These are phyloP conservation scores for Colletotrichum melonis DNA, from an alignment of 2,329 filamentous ascomycete species.

Conservation along the genomic window DNA sequence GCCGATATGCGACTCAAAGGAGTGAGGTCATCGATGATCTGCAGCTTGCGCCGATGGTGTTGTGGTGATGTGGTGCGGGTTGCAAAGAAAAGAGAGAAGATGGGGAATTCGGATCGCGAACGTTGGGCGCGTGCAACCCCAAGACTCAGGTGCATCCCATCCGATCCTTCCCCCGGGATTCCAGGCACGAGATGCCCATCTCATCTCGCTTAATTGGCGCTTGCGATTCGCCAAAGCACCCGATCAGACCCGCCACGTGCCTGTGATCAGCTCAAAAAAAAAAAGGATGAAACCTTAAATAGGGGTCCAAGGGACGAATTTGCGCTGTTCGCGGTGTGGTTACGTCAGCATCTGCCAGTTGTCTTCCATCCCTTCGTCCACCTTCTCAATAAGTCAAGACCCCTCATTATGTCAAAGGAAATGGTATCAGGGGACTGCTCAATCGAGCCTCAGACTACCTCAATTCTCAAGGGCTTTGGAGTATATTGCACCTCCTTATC, in stretches of 20 bases:
- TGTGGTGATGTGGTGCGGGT: constrained; percentile 11
- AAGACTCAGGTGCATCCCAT: not conserved
- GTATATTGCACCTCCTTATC: too few relatives aligned
- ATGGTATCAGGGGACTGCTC: too few relatives aligned
- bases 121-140: not conserved
- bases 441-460: too few relatives aligned
- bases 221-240: constrained; percentile 1
- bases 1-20: constrained; percentile 29
- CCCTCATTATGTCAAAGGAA: too few relatives aligned
- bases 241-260: constrained; percentile 28
- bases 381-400: too few relatives aligned
- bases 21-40: constrained; percentile 29
- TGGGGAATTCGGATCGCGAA: not conserved
- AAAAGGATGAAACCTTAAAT: constrained; percentile 8
- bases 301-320: constrained; percentile 9
- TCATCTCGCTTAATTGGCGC: constrained; percentile 27
- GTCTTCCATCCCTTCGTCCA: not conserved
- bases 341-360: not conserved
- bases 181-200: not conserved
- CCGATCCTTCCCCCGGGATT: not conserved
- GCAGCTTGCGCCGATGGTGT: constrained; percentile 21
- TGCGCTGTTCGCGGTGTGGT: not conserved
- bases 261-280: not conserved
- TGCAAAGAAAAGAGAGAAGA: constrained; percentile 8
- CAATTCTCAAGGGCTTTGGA: too few relatives aligned